phyloP scores from a whole-genome alignment of 441 rosid genomes.

The Pelargonium fulgidum region DNA sequence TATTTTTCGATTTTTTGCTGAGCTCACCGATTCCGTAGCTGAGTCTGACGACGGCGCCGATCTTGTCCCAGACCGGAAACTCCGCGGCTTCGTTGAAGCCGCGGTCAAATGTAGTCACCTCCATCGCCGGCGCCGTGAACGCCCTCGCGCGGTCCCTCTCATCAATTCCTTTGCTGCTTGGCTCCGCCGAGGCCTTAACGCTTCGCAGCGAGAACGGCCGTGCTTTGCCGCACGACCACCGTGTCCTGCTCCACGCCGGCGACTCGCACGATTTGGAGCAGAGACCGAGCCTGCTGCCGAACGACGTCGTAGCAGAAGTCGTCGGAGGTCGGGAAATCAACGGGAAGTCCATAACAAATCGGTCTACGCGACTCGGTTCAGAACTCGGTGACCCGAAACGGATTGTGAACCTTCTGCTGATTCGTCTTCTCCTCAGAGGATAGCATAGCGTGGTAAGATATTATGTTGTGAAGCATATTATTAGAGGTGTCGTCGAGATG shows the following conservation, averaged over 20 bases:
- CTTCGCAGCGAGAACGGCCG: slow-evolving; percentile 19
- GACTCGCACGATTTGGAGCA: slow-evolving; percentile 22
- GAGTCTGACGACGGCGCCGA: slow-evolving; percentile 71
- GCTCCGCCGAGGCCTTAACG: slow-evolving; percentile 42
- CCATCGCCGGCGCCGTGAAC: slow-evolving; percentile 46
- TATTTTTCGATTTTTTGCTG: neutral
- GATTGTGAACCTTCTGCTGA: neutral
- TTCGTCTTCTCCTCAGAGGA: neutral
- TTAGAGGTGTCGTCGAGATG: neutral
- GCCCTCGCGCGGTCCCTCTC: slow-evolving; percentile 33
- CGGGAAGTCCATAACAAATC: slow-evolving; percentile 37
- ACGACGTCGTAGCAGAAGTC: slow-evolving; percentile 14
- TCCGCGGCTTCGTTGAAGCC: slow-evolving; percentile 53
- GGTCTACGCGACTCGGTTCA: neutral
- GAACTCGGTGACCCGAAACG: slow-evolving; percentile 6
- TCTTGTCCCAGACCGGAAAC: slow-evolving; percentile 73
- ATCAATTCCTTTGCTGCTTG: slow-evolving; percentile 43
- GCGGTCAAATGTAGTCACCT: slow-evolving; percentile 62
- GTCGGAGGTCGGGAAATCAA: slow-evolving; percentile 27
- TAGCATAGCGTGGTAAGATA: neutral
- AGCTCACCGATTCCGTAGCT: slow-evolving; percentile 82
- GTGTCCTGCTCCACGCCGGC: slow-evolving; percentile 27
- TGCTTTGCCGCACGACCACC: slow-evolving; percentile 18
- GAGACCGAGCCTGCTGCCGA: slow-evolving; percentile 25
- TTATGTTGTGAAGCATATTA: neutral